A percentile compares a stretch with the other conserved stretches of the same genome.
Evolutionary conservation across 495 filamentous ascomycete species (phyloP).

Genomic region (Neurospora sp.): DNA sequence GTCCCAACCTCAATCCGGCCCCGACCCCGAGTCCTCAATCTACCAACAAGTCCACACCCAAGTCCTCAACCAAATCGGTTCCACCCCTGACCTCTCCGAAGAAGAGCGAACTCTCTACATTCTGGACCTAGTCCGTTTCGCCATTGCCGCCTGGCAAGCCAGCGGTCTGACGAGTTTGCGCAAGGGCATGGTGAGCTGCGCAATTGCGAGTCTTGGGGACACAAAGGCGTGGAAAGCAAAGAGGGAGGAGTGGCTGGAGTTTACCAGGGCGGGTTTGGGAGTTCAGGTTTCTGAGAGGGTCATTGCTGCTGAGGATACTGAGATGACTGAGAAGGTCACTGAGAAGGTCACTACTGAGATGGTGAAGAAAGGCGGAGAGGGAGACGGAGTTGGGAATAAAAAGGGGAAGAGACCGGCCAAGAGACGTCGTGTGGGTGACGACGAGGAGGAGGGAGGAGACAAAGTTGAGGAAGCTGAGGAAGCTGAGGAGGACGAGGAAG

Average conservation of each 20-base stretch:
- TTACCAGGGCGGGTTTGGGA: background rate
- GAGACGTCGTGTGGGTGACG: background rate
- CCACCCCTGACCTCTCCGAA: background rate
- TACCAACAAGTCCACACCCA: background rate
- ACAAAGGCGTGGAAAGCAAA: background rate
- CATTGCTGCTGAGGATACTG: background rate
- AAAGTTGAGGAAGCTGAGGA: background rate
- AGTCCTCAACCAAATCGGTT: background rate
- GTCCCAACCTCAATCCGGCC: background rate
- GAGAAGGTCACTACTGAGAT: background rate
- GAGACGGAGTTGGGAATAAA: background rate
- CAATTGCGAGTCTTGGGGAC: background rate
- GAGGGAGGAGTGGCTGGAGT: background rate
- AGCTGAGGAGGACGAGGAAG: background rate
- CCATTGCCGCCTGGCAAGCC: background rate
- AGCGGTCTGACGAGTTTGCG: background rate
- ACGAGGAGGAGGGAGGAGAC: background rate
- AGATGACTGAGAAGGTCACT: background rate
- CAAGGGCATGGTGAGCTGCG: background rate
- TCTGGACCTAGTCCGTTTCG: background rate
- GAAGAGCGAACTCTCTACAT: background rate
- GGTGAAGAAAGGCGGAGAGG: background rate
- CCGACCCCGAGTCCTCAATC: background rate
- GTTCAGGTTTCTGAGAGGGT: background rate
- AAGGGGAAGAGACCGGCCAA: background rate